Evolutionary conservation across 1,284 basidiomycete species (phyloP), one percentile per base, ranked within the genome.

Genomic region (Marasmius oreades): DNA sequence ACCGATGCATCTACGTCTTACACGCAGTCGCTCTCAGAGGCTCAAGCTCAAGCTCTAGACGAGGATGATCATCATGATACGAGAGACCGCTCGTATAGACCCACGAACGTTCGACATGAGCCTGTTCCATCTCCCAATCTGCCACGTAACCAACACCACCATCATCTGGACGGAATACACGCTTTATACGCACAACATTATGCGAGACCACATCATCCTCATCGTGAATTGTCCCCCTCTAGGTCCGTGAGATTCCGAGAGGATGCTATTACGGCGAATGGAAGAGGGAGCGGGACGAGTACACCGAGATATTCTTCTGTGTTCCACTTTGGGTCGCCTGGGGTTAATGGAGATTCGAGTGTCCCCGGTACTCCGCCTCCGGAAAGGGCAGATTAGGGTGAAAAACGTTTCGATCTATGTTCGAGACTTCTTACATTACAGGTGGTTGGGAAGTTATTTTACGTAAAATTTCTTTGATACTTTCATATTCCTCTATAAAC

Each of bases 291-390:
- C 31, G 47, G 47, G 16, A 50, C 47, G 12, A 33, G 26, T n/a
- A 50, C 47, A 16, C 47, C 47, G 1, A 50, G 20, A 26, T 50
- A 50, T 31, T 50, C 47, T 31, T 50, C 47, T 31, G 47, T 50
- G 3, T 50, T 50, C 28, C 26, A 16, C 33, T n/a, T n/a, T 20
- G 47, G 47, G 23, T 33, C 28, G 14, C 47, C 47, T 42, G 39
- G 39, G 33, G 45, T 18, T 16, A 16, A 16, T 10, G 45, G 45
- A 24, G 47, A 50, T 6, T 33, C 28, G 26, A 50, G 47, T 33
- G 47, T 50, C n/a, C 47, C 47, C 20, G 26, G 47, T 33, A 50
- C 47, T 18, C 47, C 47, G 5, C 47, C 47, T 50, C 47, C 47
- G 20, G 47, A 50, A 31, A 50, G 47, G 16, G 26, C 47, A n/a